A percentile compares a stretch with the other conserved stretches of the same genome.
These are phyloP conservation scores for Microstegium vimineum DNA, from an alignment of 176 grass and related monocot species.

Conservation along the genomic window DNA sequence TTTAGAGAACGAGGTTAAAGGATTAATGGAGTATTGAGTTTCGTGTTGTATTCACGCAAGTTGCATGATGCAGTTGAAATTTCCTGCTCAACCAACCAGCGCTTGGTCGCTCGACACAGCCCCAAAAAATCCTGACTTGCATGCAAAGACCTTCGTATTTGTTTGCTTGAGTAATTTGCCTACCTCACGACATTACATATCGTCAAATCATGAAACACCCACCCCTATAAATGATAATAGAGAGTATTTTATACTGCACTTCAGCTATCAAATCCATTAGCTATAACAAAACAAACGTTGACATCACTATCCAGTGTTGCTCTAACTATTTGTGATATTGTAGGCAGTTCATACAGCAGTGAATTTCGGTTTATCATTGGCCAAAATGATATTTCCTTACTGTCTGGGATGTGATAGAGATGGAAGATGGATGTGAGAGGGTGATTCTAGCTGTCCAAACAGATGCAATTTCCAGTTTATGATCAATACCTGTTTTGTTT, in stretches of 20 bases:
- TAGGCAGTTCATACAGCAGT: not conserved
- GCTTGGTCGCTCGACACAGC: too few species aligned
- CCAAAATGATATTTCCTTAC: not conserved
- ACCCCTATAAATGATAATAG: too few species aligned
- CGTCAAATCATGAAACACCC: too few species aligned
- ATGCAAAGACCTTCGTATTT: too few species aligned
- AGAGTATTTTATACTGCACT: not conserved
- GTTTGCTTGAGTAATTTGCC: too few species aligned
- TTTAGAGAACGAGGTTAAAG: too few species aligned
- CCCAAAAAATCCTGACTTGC: too few species aligned
- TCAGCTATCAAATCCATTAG: not conserved
- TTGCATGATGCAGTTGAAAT: too few species aligned
- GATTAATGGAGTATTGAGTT: too few species aligned
- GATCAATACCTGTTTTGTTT: not conserved
- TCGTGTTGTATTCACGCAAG: too few species aligned
- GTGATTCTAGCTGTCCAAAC: not conserved
- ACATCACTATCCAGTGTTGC: not conserved
- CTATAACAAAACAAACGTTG: not conserved
- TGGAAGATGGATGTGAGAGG: not conserved
- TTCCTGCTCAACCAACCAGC: too few species aligned
- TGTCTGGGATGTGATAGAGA: not conserved
- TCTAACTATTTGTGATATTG: not conserved
- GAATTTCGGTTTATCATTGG: not conserved
- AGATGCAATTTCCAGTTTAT: not conserved
- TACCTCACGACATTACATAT: too few species aligned